phyloP scores from a whole-genome alignment of 805 yeast species.

The Ogataea sp. region DNA sequence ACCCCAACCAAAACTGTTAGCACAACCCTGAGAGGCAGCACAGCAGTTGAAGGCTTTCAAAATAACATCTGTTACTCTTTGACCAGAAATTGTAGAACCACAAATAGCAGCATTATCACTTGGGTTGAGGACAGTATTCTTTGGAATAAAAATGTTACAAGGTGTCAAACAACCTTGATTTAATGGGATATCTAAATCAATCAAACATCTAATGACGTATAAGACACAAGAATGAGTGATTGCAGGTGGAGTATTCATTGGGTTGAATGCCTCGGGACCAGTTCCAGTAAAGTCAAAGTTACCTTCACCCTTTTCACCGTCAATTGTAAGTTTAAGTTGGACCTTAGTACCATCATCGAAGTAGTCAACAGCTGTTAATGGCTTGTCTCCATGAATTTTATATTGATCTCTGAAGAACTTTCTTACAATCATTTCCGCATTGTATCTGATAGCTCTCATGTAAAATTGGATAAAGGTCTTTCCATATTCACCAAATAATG shows the following conservation, averaged over 20 bases:
- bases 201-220: conserved; percentile 42
- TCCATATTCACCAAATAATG: conserved; percentile 33
- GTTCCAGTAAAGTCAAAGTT: conserved; percentile 44
- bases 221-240: conserved; percentile 46
- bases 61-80: conserved; percentile 45
- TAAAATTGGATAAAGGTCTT: conserved; percentile 31
- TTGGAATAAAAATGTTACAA: conserved; percentile 17
- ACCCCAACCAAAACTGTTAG: conserved; percentile 52
- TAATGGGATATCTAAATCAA: conserved; percentile 38
- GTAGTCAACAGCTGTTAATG: conserved; percentile 34
- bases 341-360: conserved; percentile 52
- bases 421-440: conserved; percentile 36
- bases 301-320: conserved; percentile 31
- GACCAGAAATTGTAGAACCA: conserved; percentile 51
- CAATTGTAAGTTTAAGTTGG: conserved; percentile 32
- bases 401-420: conserved; percentile 30
- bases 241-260: conserved; percentile 48
- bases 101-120: conserved; percentile 43
- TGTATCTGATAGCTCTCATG: conserved; percentile 34
- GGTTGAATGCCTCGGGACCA: conserved; percentile 42
- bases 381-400: conserved; percentile 20
- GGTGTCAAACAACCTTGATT: conserved; percentile 34
- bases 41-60: conserved; percentile 47
- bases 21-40: conserved; percentile 53
- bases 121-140: conserved; percentile 25